These are phyloP conservation scores for Pyrrhoderma noxium DNA, from an alignment of 1,284 basidiomycete species.

Conservation along the genomic window DNA sequence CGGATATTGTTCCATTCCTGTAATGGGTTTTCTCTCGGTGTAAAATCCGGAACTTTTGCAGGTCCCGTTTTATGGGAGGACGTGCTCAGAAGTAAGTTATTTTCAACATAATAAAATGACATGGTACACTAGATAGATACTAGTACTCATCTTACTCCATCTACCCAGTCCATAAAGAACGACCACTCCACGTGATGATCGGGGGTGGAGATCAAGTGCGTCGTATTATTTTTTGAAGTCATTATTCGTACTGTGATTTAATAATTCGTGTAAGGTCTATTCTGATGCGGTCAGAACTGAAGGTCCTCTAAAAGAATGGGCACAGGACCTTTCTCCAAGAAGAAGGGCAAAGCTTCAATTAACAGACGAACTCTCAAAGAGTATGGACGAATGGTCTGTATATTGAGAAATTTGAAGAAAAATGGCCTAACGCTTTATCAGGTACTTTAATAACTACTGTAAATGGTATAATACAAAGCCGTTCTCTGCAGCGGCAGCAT, in stretches of 20 bases:
- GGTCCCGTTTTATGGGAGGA: constrained; percentile 22
- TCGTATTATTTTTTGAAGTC: too few relatives aligned
- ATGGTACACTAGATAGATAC: too few relatives aligned
- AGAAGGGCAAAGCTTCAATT: constrained; percentile 16
- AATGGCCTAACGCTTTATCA: neutral
- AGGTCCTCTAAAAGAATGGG: constrained; percentile 20
- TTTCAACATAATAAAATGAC: too few relatives aligned
- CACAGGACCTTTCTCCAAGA: constrained; percentile 9
- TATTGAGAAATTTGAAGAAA: neutral
- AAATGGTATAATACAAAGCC: constrained; percentile 16
- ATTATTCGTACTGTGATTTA: too few relatives aligned
- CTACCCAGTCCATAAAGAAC: constrained; percentile 17
- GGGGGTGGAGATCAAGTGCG: constrained; percentile 30
- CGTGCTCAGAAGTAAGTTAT: constrained; percentile 19
- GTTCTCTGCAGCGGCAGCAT: constrained; percentile 15
- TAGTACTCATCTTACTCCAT: neutral
- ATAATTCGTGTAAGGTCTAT: constrained; percentile 18
- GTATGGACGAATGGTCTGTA: constrained; percentile 20
- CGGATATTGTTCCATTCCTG: constrained; percentile 23
- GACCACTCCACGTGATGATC: constrained; percentile 42
- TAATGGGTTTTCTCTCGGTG: constrained; percentile 20
- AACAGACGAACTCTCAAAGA: constrained; percentile 9
- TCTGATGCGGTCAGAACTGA: constrained; percentile 20
- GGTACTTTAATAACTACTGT: constrained; percentile 21
- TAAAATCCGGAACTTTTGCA: constrained; percentile 17